Evolutionary conservation across 2,329 filamentous ascomycete species (phyloP), one percentile per base, ranked within the genome.

Genomic region (Paecilomyces variotii): DNA sequence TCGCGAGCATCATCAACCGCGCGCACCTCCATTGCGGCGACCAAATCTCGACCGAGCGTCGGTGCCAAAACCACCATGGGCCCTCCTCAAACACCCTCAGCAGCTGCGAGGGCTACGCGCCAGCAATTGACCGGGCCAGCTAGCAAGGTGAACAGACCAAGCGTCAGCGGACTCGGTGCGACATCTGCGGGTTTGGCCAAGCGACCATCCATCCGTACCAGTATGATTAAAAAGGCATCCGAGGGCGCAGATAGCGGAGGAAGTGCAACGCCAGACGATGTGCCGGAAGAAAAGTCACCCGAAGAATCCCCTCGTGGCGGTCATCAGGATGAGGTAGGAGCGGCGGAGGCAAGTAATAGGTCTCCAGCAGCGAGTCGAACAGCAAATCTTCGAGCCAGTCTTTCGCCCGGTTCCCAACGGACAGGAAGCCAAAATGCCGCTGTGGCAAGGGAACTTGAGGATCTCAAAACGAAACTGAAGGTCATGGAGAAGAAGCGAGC

Each of bases 401-500:
- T 63, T 4, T 68, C 65, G 26, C 72, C 70, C 19, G 64, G 68
- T 32, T 63, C 66, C 30, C 76, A 70, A 63, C 73, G 80, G 25
- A 79, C 79, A 11, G 76, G 76, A 2, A 78, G 74, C 58, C 72
- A 63, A 61, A 81, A 75, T 59, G 74, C 82, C 6, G 79, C 82
- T 0, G 75, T 82, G 1, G 80, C 77, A 25, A 82, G 87, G 62
- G 89, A 95, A 68, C 85, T 93, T 24, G 92, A 97, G 64, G 90
- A 96, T 63, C 79, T 97, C 14, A 91, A 96, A 70, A 87, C 90
- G 0, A 97, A 96, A 71, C 78, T 97, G 1, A 86, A 88, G 57
- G 81, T 97, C 2, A 80, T 97, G 66, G 92, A 99, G 72, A 90
- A 93, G 66, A 96, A 96, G 72, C 81, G 91, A 58, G 70, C 83